Conservation (phyloP, 148 eudicot species). For the Fagopyrum esculentum region DNA sequence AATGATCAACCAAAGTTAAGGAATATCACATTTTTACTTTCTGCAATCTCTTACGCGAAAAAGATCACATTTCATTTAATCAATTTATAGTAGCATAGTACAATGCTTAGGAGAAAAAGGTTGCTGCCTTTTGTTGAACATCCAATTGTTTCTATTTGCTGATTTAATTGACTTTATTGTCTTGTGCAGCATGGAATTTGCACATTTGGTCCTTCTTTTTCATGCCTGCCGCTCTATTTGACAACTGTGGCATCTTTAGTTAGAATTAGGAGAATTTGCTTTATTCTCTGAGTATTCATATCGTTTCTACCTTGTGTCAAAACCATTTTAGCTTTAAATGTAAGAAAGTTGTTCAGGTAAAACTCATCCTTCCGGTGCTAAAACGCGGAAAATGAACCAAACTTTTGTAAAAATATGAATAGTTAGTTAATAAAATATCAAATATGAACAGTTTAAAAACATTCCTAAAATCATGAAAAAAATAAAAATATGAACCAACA, state of each 20-base stretch:
- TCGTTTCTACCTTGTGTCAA: not conserved
- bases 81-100: not conserved
- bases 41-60: not conserved
- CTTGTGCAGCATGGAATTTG: not conserved
- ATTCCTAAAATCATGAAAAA: too few species aligned
- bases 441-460: too few species aligned
- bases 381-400: too few species aligned
- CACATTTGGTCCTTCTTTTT: not conserved
- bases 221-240: not conserved
- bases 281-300: not conserved
- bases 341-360: too few species aligned
- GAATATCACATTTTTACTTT: not conserved
- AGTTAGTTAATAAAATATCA: too few species aligned
- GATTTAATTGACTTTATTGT: not conserved
- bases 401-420: too few species aligned
- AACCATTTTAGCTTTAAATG: not conserved
- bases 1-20: not conserved
- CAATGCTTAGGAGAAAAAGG: not conserved
- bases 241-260: not conserved
- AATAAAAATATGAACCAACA: too few species aligned
- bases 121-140: not conserved
- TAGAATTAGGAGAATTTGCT: not conserved
- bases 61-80: not conserved
- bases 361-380: too few species aligned
- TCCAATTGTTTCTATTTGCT: not conserved